A percentile compares a stretch with the other conserved stretches of the same genome.
These are phyloP conservation scores for Epichloe bromicola DNA, from an alignment of 2,329 filamentous ascomycete genomes.

Conservation along the genomic window DNA sequence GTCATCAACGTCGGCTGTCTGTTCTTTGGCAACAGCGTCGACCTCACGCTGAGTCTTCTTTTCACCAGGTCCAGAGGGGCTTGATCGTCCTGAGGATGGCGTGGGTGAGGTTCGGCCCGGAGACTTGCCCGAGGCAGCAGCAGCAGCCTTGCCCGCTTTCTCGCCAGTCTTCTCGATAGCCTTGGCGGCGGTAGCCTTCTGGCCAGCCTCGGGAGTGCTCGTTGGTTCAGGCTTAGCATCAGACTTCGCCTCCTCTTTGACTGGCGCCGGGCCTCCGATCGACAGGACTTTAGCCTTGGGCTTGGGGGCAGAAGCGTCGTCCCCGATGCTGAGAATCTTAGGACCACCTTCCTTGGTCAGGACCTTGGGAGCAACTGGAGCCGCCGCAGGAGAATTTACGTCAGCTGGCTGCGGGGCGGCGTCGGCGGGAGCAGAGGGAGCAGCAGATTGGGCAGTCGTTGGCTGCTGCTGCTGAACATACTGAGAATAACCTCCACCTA, in stretches of 20 bases:
- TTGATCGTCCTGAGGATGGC: conserved; percentile 73
- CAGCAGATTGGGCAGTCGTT: conserved; percentile 1
- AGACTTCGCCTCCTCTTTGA: conserved; percentile 31
- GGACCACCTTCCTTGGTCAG: conserved; percentile 41
- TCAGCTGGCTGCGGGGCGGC: neutral
- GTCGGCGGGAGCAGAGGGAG: neutral
- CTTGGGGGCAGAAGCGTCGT: conserved; percentile 40
- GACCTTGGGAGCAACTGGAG: conserved; percentile 22
- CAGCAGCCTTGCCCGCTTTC: conserved; percentile 27
- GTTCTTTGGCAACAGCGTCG: conserved; percentile 76
- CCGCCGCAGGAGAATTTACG: conserved; percentile 21
- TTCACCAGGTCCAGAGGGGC: conserved; percentile 48
- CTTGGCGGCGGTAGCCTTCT: conserved; percentile 77
- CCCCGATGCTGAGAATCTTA: conserved; percentile 60
- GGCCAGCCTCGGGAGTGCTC: conserved; percentile 51
- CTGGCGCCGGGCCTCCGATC: conserved; percentile 23
- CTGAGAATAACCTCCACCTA: conserved; percentile 38
- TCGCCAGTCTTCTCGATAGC: conserved; percentile 86
- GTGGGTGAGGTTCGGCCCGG: conserved; percentile 67
- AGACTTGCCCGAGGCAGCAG: conserved; percentile 27
- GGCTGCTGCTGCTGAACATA: conserved; percentile 32
- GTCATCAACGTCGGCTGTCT: conserved; percentile 58
- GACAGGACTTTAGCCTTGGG: conserved; percentile 35
- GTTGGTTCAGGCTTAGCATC: conserved; percentile 36
- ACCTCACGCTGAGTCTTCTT: conserved; percentile 49